phyloP scores from a whole-genome alignment of 202 grass and related monocot species.

The Setaria italica region DNA sequence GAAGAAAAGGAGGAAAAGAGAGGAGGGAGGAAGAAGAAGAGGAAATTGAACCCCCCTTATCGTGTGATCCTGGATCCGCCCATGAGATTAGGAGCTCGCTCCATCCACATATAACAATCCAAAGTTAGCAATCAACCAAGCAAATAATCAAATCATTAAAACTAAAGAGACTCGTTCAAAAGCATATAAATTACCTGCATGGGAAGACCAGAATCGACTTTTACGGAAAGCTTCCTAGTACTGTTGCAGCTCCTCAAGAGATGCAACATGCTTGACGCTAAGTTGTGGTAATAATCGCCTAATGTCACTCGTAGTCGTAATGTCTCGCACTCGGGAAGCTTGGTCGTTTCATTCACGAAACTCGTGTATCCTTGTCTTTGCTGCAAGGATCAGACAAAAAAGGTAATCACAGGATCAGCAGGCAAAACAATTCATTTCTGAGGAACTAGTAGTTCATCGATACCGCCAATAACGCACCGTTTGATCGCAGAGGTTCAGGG shows the following conservation, averaged over 20 bases:
- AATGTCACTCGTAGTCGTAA: neutral
- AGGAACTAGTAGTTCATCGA: too few species aligned
- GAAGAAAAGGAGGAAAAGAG: too few species aligned
- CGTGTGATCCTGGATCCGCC: too few species aligned
- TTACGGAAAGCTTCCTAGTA: conserved; percentile 3
- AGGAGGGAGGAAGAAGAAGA: too few species aligned
- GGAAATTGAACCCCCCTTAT: too few species aligned
- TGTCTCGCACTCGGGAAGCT: conserved; percentile 2
- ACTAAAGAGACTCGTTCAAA: neutral
- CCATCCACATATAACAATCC: too few species aligned
- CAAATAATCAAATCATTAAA: neutral
- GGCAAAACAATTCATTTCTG: neutral
- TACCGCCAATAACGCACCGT: neutral
- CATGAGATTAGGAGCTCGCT: too few species aligned
- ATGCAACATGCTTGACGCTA: conserved; percentile 7
- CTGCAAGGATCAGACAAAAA: neutral
- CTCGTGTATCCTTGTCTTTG: neutral
- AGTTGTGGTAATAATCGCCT: neutral
- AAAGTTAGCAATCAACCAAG: neutral
- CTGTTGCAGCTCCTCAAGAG: conserved; percentile 3
- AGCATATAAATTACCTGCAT: neutral
- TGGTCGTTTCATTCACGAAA: conserved; percentile 12
- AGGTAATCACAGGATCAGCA: neutral
- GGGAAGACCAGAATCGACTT: neutral
- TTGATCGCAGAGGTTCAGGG: neutral